Percentiles rank a stretch among this genome's conserved stretches.
phyloP scores from a whole-genome alignment of 257 asterid species.

The Jacaranda copaia region DNA sequence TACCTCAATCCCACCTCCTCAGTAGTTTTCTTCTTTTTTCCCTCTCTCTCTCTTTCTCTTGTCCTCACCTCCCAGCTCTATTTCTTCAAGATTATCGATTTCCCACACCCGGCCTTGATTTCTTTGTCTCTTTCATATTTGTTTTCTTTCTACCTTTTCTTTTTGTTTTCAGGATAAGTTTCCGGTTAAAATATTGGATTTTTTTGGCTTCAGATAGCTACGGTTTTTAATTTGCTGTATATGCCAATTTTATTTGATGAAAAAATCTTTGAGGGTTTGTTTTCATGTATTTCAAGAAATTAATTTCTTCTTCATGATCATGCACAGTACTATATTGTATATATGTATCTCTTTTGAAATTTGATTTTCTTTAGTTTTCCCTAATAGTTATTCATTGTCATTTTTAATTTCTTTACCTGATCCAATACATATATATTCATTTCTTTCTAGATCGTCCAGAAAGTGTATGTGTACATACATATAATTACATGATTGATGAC shows the following conservation, averaged over 20 bases:
- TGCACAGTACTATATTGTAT: slow-evolving; percentile 31
- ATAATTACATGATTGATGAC: neutral
- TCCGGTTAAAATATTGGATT: neutral
- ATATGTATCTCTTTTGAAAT: neutral
- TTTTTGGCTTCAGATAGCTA: slow-evolving; percentile 1
- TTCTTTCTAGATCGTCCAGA: slow-evolving; percentile 11
- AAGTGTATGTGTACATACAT: neutral
- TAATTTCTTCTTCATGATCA: slow-evolving; percentile 29
- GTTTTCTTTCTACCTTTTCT: neutral
- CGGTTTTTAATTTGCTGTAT: neutral
- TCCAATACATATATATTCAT: neutral
- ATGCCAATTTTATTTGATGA: neutral
- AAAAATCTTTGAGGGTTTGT: neutral
- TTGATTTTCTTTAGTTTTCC: neutral
- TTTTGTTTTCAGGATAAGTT: neutral
- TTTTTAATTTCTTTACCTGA: neutral
- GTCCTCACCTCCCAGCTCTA: neutral
- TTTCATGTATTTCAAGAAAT: neutral
- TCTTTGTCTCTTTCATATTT: neutral
- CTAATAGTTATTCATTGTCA: neutral
- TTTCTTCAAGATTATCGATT: slow-evolving; percentile 25
- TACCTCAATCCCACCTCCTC: slow-evolving; percentile 46
- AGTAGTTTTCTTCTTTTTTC: slow-evolving; percentile 37
- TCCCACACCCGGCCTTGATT: slow-evolving; percentile 6
- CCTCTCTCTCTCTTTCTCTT: slow-evolving; percentile 26